Base-by-base conservation (phyloP, 2,329 filamentous ascomycete species). In the Monilinia vaccinii-corymbosi region DNA sequence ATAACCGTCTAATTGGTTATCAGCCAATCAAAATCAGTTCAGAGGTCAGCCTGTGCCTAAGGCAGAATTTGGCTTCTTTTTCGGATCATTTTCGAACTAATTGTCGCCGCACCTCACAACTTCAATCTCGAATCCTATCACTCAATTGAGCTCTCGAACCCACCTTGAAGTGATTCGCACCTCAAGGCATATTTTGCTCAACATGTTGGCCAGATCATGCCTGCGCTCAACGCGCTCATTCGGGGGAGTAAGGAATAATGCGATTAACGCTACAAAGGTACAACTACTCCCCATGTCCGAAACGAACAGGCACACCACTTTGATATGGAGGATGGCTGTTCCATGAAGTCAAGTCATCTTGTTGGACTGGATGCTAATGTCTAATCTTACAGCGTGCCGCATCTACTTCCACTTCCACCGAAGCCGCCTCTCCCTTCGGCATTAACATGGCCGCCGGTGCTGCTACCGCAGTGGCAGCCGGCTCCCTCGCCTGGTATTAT, bases 401-500 rank as follows among this genome's bases (percentile, higher is more conserved):
- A 66, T 85, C 84, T 70, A 82, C 82, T 77, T 87, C 79, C 71
- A 78, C 81, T 70, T 75, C 87, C 76, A 81, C 84, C 75, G 83
- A 88, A 75, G 81, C 83, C 75, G 80, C 85, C 73, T 87, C 89
- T 71, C 81, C 88, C 71, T 86, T 89, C 77, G 86, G 87, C 77
- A 81, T 94, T 76, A 97, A 93, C 78, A 81, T 92, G 71, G 88
- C 92, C 74, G 91, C 90, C 73, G 84, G 85, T 72, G 89, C 89
- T 73, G 92, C 94, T 70, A 96, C 91, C 70, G 85, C 88, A 71
- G 82, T 91, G 73, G 91, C 93, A 71, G 80, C 90, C 76, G 92
- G 91, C 71, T 93, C 93, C 68, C 86, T 93, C 72, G 92, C 90
- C 70, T 97, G 92, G 91, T 97, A 97, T 81, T 96, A 93, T 77